A percentile compares a stretch with the other conserved stretches of the same genome.
Conservation (phyloP, 345 rosid species). For the Dimocarpus longan region DNA sequence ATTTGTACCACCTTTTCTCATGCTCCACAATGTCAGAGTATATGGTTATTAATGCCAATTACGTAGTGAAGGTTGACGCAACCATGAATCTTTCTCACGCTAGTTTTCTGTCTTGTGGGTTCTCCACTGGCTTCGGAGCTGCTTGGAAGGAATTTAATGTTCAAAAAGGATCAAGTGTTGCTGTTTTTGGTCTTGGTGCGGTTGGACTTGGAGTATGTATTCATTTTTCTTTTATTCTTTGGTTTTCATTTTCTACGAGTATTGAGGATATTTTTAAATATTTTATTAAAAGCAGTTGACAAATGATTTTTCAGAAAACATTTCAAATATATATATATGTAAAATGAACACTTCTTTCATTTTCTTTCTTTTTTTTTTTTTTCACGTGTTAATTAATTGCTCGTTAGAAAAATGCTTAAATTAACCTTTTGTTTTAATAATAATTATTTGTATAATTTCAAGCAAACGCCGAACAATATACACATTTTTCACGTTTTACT, state of each 20-base stretch:
- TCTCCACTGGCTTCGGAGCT: slow-evolving; percentile 71
- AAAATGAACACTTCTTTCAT: too few relatives aligned
- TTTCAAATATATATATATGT: too few relatives aligned
- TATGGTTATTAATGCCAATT: slow-evolving; percentile 51
- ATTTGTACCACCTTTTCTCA: slow-evolving; percentile 45
- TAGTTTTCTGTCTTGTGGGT: slow-evolving; percentile 67
- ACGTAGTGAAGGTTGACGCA: slow-evolving; percentile 50
- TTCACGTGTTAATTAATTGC: too few relatives aligned
- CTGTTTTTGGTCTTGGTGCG: slow-evolving; percentile 73
- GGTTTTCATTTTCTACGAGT: background rate
- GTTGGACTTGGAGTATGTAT: slow-evolving; percentile 62
- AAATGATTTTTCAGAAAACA: background rate
- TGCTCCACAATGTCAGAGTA: slow-evolving; percentile 75
- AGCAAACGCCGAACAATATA: too few relatives aligned
- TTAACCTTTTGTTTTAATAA: too few relatives aligned
- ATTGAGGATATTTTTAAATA: too few relatives aligned
- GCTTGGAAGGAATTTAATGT: slow-evolving; percentile 70
- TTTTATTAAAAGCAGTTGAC: too few relatives aligned
- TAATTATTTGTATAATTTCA: too few relatives aligned
- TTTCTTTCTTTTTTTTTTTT: too few relatives aligned
- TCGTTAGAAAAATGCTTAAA: too few relatives aligned
- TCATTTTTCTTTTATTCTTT: too few relatives aligned
- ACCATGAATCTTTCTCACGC: slow-evolving; percentile 39
- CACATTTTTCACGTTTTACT: too few relatives aligned
- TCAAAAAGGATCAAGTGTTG: slow-evolving; percentile 55